These are phyloP conservation scores for Ogataea nitratoaversa DNA, from an alignment of 805 yeast species.

Conservation along the genomic window DNA sequence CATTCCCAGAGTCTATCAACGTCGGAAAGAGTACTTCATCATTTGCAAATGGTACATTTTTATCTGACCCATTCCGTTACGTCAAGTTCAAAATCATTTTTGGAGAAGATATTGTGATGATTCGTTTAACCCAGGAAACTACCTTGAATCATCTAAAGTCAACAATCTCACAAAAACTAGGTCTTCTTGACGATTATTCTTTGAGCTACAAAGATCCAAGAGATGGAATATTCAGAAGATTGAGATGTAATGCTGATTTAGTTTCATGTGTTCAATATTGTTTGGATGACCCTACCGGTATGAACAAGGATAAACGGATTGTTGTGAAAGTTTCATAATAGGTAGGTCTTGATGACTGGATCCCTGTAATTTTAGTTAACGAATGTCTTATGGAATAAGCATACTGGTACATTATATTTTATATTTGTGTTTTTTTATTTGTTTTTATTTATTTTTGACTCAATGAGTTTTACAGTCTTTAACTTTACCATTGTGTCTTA, in stretches of 20 bases:
- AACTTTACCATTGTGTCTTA: no score
- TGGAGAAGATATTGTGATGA: slow-evolving; percentile 14
- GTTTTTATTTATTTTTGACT: no score
- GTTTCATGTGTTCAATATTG: slow-evolving; percentile 9
- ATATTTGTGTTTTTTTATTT: no score
- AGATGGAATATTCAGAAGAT: slow-evolving; percentile 13
- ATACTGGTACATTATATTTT: no score
- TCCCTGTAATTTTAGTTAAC: no score
- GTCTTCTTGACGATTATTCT: slow-evolving; percentile 7
- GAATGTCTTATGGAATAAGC: no score
- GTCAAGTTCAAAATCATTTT: slow-evolving; percentile 13
- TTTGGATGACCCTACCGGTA: not conserved
- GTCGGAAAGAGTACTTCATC: no score
- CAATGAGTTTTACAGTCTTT: no score
- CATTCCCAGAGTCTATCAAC: not conserved
- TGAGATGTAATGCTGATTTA: slow-evolving; percentile 16
- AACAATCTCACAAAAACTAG: slow-evolving; percentile 10
- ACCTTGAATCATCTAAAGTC: slow-evolving; percentile 2
- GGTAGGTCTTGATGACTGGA: not conserved
- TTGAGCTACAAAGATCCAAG: slow-evolving; percentile 16
- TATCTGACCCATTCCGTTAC: slow-evolving; percentile 3
- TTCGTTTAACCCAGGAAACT: slow-evolving; percentile 2
- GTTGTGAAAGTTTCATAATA: slow-evolving; percentile 9
- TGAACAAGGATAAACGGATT: slow-evolving; percentile 9
- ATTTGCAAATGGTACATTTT: no score